Conservation (phyloP, 441 rosid genomes). For the Pelargonium cotyledonis region DNA sequence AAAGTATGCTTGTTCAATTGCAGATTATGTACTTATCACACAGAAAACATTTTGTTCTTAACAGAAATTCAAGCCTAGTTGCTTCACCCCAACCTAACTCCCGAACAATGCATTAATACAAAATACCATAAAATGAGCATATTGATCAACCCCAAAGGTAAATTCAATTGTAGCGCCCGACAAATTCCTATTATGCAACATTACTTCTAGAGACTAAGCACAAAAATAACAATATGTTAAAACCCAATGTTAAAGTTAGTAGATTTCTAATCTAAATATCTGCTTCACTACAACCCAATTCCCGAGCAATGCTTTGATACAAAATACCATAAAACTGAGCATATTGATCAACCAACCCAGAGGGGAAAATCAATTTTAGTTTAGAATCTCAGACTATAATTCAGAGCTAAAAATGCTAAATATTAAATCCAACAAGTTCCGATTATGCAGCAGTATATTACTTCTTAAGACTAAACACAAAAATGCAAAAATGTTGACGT, state of each 20-base stretch:
- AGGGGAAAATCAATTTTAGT: not conserved
- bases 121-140: no score
- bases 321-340: not conserved
- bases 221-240: no score
- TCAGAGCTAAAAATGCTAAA: not conserved
- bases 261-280: not conserved
- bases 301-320: not conserved
- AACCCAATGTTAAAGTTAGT: no score
- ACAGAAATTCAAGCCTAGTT: no score
- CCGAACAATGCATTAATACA: no score
- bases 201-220: not conserved
- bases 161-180: no score
- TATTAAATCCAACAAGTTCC: conserved; percentile 4
- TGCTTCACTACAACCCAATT: not conserved
- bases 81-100: no score
- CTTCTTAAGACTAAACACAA: conserved; percentile 1
- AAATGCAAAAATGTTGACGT: not conserved
- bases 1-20: not conserved
- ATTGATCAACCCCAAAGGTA: no score
- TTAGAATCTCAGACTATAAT: not conserved
- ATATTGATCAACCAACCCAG: not conserved
- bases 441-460: not conserved
- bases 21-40: not conserved
- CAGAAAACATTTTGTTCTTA: not conserved
- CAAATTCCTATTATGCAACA: not conserved